Evolutionary conservation across 2,329 filamentous ascomycete genomes (phyloP).

Genomic region (Elsinoe necatrix): DNA sequence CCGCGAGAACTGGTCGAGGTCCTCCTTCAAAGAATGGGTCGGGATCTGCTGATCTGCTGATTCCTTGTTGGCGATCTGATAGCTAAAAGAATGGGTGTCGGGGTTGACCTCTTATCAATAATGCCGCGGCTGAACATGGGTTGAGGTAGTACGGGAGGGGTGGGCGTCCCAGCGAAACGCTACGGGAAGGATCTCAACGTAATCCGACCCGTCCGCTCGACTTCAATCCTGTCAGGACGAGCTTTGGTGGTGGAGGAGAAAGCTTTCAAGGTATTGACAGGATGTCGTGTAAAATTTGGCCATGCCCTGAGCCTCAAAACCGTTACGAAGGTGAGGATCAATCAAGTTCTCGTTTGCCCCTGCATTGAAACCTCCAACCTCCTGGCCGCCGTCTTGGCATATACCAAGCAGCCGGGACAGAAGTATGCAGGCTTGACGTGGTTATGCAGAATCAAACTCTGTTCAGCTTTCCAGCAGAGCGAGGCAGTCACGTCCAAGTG

Average conservation of each 20-base stretch:
- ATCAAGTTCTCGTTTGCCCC: not conserved
- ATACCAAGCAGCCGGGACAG: not conserved
- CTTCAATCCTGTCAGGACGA: not conserved
- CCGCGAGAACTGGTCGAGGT: not conserved
- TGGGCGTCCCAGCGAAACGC: not conserved
- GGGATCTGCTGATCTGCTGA: constrained; percentile 2
- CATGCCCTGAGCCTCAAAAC: not conserved
- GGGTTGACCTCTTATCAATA: not conserved
- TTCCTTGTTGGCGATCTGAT: not conserved
- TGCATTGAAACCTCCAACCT: not conserved
- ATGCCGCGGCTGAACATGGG: not conserved
- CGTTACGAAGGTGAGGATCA: not conserved
- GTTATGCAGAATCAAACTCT: not conserved
- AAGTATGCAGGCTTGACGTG: not conserved
- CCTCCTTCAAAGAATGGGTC: not conserved
- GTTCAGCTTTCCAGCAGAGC: not conserved
- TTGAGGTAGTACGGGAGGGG: not conserved
- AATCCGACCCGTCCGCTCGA: constrained; percentile 2
- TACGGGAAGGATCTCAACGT: constrained; percentile 9
- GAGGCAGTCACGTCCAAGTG: not conserved
- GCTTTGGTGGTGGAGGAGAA: not conserved
- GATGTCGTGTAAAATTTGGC: no score
- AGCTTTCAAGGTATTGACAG: not conserved
- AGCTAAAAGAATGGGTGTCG: not conserved
- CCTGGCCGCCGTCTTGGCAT: not conserved